Evolutionary conservation across 257 asterid species (phyloP).

Genomic region (Asclepias syriaca): DNA sequence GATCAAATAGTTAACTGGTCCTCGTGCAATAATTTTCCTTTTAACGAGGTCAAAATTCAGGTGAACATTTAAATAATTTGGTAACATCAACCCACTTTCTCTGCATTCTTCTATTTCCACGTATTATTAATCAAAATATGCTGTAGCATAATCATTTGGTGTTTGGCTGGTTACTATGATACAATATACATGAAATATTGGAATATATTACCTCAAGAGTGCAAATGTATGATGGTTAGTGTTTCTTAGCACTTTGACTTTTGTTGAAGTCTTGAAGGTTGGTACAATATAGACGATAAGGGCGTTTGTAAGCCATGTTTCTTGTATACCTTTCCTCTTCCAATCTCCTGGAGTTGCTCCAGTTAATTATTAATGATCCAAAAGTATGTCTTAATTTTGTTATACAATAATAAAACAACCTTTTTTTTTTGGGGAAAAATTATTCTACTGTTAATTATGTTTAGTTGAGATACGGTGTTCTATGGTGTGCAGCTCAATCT

Average conservation of each 20-base stretch:
- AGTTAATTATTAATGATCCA: neutral
- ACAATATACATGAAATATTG: neutral
- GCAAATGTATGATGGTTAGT: neutral
- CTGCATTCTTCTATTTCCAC: neutral
- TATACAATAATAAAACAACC: neutral
- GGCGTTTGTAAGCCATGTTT: neutral
- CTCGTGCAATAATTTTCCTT: too few species aligned
- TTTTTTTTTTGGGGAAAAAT: too few species aligned
- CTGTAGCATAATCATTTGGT: neutral
- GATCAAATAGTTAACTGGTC: too few species aligned
- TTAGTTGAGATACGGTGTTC: neutral
- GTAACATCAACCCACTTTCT: neutral
- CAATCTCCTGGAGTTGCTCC: neutral
- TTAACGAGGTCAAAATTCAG: neutral
- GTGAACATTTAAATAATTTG: neutral
- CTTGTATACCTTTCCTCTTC: neutral
- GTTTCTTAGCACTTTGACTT: neutral
- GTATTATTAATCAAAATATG: neutral
- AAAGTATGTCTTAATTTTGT: neutral
- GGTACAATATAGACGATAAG: neutral
- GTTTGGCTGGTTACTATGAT: neutral
- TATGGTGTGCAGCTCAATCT: slow-evolving; percentile 52
- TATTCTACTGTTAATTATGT: neutral
- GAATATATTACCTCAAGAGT: neutral
- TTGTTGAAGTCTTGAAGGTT: neutral